Evolutionary conservation across 2,329 filamentous ascomycete species (phyloP).

Genomic region (Dactylonectria estremocensis): DNA sequence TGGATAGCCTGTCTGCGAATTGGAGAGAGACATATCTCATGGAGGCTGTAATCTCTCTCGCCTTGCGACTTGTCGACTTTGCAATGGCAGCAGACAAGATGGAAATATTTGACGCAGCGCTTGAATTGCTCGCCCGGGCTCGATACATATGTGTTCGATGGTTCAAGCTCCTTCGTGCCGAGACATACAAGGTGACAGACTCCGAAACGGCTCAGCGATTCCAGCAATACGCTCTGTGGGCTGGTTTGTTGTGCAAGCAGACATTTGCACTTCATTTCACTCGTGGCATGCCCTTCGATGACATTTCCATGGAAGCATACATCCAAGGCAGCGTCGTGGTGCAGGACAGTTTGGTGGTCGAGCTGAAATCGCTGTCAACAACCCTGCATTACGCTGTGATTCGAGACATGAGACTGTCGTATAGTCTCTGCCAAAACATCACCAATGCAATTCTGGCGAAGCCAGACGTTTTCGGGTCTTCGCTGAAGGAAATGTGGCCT

Average conservation of each 20-base stretch:
- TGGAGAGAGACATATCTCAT: conserved; percentile 74
- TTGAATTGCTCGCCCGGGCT: conserved; percentile 31
- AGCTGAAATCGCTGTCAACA: conserved; percentile 34
- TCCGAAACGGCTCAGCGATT: conserved; percentile 54
- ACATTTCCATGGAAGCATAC: conserved; percentile 31
- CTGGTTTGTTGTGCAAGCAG: conserved; percentile 68
- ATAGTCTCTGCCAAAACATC: conserved; percentile 29
- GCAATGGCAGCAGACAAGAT: conserved; percentile 26
- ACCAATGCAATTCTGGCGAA: conserved; percentile 28
- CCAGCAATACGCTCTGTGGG: conserved; percentile 64
- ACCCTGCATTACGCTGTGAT: conserved; percentile 40
- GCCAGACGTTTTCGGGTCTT: conserved; percentile 33
- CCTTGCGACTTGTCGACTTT: conserved; percentile 56
- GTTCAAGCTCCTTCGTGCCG: conserved; percentile 62
- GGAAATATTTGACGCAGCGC: conserved; percentile 6
- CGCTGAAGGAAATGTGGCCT: conserved; percentile 42
- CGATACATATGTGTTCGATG: conserved; percentile 62
- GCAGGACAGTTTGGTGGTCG: conserved; percentile 46
- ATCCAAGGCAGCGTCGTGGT: conserved; percentile 45
- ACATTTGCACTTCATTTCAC: conserved; percentile 49
- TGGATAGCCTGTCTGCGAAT: conserved; percentile 66
- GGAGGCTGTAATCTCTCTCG: conserved; percentile 69
- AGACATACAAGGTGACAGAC: conserved; percentile 59
- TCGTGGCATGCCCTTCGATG: conserved; percentile 20
- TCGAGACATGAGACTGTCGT: conserved; percentile 43